A percentile compares a stretch with the other conserved stretches of the same genome.
phyloP scores from a whole-genome alignment of 2,329 filamentous ascomycete genomes.

The Alternaria dauci region DNA sequence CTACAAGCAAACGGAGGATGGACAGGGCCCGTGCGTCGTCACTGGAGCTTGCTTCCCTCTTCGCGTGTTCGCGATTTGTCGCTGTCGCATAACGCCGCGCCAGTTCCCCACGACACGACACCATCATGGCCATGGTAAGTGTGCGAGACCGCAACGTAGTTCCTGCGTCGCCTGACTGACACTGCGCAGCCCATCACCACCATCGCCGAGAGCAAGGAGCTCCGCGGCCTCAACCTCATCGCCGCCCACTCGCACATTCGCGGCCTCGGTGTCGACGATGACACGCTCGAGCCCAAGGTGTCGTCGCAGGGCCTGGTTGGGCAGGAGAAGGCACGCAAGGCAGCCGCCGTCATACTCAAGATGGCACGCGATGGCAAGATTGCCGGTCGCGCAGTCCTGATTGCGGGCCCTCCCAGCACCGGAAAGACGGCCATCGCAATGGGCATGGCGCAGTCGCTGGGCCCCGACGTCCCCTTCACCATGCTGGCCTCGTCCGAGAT shows the following conservation, averaged over 20 bases:
- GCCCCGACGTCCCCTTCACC: constrained; percentile 93
- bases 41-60: constrained; percentile 26
- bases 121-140: constrained; percentile 48
- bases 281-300: constrained; percentile 85
- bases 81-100: constrained; percentile 18
- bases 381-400: constrained; percentile 90
- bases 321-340: constrained; percentile 95
- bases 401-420: constrained; percentile 94
- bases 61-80: constrained; percentile 30
- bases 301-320: constrained; percentile 93
- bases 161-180: constrained; percentile 21
- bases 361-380: constrained; percentile 99
- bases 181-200: constrained; percentile 68
- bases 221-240: constrained; percentile 95
- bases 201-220: constrained; percentile 93
- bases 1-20: background rate
- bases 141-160: too few species aligned
- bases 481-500: constrained; percentile 96
- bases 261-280: constrained; percentile 89
- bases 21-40: constrained; percentile 13
- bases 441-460: constrained; percentile 97
- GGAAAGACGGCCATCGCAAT: constrained; percentile 99
- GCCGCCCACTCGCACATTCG: constrained; percentile 98
- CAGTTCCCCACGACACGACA: constrained; percentile 10
- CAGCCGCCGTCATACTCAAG: constrained; percentile 92